These are phyloP conservation scores for Babesia bigemina DNA, from an alignment of 169 alveolate species.

Conservation along the genomic window DNA sequence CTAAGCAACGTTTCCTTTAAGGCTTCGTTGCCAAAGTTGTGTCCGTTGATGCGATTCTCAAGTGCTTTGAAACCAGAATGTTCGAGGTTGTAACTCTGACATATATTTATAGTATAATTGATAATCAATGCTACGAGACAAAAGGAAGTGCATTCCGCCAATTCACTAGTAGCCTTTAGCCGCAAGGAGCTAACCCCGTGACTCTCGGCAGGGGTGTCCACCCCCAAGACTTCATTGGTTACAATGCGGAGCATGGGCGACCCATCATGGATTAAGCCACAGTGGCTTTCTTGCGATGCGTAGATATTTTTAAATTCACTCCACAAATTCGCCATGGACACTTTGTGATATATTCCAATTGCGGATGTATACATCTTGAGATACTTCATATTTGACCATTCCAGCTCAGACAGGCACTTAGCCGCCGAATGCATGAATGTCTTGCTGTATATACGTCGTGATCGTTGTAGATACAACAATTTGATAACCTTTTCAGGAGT, in stretches of 20 bases:
- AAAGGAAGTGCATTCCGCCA: background rate
- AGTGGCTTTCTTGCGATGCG: background rate
- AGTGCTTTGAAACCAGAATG: background rate
- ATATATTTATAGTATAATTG: background rate
- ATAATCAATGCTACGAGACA: background rate
- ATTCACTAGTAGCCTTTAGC: constrained; percentile 6
- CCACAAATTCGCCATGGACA: constrained; percentile 2
- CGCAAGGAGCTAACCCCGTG: background rate
- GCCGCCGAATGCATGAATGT: constrained; percentile 12
- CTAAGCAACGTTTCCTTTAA: background rate
- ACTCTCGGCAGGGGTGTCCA: background rate
- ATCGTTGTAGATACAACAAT: constrained; percentile 31
- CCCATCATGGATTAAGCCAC: background rate
- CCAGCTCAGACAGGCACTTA: background rate
- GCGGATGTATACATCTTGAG: constrained; percentile 1
- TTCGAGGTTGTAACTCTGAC: background rate
- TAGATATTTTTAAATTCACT: background rate
- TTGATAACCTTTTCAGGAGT: constrained; percentile 48
- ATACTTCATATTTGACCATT: background rate
- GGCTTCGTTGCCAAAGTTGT: background rate
- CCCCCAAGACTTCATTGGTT: background rate
- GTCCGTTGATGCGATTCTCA: background rate
- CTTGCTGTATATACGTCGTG: constrained; percentile 17
- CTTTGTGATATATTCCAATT: constrained; percentile 9
- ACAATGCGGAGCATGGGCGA: background rate